Evolutionary conservation across 805 yeast species (phyloP).

Genomic region (Candida anglica): DNA sequence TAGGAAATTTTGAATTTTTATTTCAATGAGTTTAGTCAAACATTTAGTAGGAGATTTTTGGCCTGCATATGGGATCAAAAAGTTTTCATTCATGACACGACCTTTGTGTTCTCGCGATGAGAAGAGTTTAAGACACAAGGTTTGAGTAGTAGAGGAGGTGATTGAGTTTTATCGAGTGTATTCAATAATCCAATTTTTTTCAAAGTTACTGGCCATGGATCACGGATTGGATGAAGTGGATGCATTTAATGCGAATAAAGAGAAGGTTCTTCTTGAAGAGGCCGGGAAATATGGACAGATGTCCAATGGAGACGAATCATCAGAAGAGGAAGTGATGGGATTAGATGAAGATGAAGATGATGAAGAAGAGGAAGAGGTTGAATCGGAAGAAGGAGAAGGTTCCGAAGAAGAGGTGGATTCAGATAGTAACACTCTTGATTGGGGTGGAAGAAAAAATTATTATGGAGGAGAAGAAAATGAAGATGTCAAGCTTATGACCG

Average conservation of each 20-base stretch:
- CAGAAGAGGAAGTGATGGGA: slow-evolving; percentile 54
- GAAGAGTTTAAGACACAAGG: not conserved
- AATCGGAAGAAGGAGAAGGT: slow-evolving; percentile 23
- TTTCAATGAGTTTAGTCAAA: no score
- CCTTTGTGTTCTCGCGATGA: not conserved
- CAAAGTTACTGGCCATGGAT: not conserved
- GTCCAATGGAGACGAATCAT: slow-evolving; percentile 28
- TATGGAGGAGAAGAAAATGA: slow-evolving; percentile 78
- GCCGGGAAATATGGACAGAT: slow-evolving; percentile 45
- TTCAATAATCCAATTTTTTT: no score
- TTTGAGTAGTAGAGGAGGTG: no score
- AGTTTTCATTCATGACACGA: not conserved
- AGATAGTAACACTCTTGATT: slow-evolving; percentile 18
- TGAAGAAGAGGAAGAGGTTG: slow-evolving; percentile 46
- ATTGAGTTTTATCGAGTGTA: no score
- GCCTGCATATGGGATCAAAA: not conserved
- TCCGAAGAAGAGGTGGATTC: slow-evolving; percentile 23
- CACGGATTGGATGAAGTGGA: slow-evolving; percentile 65
- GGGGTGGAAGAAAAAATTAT: slow-evolving; percentile 46
- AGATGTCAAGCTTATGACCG: slow-evolving; percentile 72
- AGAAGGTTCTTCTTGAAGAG: slow-evolving; percentile 50
- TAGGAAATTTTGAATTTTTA: no score
- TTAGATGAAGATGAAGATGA: slow-evolving; percentile 30
- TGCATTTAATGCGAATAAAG: slow-evolving; percentile 57
- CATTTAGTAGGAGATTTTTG: not conserved